Percentiles rank a stretch among this genome's conserved stretches.
Evolutionary conservation across 129 eudicot genomes (phyloP).

Genomic region (Flaveria bidentis): DNA sequence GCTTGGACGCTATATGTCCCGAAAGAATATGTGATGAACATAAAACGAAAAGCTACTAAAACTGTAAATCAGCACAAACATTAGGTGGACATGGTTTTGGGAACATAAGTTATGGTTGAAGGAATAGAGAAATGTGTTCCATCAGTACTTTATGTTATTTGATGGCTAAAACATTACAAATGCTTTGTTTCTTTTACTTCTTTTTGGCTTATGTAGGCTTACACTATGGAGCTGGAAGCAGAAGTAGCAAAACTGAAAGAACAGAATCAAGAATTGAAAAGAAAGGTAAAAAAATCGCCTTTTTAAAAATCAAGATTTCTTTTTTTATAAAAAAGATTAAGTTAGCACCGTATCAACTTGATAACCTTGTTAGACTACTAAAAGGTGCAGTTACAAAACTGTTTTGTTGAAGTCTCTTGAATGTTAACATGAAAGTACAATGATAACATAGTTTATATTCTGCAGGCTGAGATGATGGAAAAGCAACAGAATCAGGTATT

Average conservation of each 20-base stretch:
- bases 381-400: background rate
- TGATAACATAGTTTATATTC: background rate
- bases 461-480: slow-evolving; percentile 76
- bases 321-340: background rate
- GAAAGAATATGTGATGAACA: background rate
- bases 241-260: slow-evolving; percentile 92
- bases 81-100: background rate
- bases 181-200: background rate
- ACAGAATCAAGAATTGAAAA: slow-evolving; percentile 65
- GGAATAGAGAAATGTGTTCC: background rate
- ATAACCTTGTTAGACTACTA: background rate
- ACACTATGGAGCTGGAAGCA: slow-evolving; percentile 87
- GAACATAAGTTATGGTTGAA: background rate
- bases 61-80: background rate
- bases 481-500: slow-evolving; percentile 92
- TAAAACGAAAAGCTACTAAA: background rate
- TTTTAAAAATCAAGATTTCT: background rate
- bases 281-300: slow-evolving; percentile 52
- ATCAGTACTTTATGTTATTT: background rate
- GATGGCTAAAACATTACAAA: background rate
- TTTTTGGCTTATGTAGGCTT: slow-evolving; percentile 52
- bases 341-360: background rate
- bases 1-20: background rate
- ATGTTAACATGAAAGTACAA: background rate
- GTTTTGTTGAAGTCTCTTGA: background rate